These are phyloP conservation scores for Septoria petroselini DNA, from an alignment of 2,329 filamentous ascomycete genomes.

Conservation along the genomic window DNA sequence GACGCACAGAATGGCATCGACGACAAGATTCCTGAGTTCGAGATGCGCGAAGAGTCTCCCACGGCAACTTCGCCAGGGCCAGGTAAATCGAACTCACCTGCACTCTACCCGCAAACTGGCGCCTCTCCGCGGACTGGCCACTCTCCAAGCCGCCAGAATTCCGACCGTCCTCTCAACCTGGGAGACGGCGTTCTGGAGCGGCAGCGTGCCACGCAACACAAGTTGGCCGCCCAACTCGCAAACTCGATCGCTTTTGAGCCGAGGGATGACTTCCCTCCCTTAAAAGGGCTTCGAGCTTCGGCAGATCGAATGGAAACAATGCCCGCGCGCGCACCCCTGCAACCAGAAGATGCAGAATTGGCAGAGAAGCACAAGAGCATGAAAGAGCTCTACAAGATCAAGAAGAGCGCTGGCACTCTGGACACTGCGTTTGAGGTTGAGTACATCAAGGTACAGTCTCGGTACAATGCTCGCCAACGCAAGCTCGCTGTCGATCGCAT, in stretches of 20 bases:
- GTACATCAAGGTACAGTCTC: conserved; percentile 24
- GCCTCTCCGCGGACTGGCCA: background rate
- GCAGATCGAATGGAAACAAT: background rate
- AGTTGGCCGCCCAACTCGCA: background rate
- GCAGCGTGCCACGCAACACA: background rate
- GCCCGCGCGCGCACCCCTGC: conserved; percentile 3
- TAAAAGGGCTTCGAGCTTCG: conserved; percentile 1
- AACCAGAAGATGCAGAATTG: background rate
- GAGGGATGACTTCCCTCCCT: background rate
- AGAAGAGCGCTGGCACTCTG: conserved; percentile 16
- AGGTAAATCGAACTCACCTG: background rate
- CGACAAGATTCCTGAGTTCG: background rate
- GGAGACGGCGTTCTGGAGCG: conserved; percentile 1
- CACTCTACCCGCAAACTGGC: background rate
- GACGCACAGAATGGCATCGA: background rate
- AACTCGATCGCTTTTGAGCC: background rate
- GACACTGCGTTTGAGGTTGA: conserved; percentile 26
- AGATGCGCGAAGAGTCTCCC: background rate
- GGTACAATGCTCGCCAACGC: conserved; percentile 20
- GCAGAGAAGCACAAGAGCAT: conserved; percentile 11
- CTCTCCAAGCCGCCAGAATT: background rate
- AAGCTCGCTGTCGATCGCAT: conserved; percentile 23
- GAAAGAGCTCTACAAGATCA: conserved; percentile 13
- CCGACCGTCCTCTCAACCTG: background rate
- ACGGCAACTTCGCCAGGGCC: background rate